phyloP scores from a whole-genome alignment of 2,329 filamentous ascomycete genomes.

The Beauveria medogensis region DNA sequence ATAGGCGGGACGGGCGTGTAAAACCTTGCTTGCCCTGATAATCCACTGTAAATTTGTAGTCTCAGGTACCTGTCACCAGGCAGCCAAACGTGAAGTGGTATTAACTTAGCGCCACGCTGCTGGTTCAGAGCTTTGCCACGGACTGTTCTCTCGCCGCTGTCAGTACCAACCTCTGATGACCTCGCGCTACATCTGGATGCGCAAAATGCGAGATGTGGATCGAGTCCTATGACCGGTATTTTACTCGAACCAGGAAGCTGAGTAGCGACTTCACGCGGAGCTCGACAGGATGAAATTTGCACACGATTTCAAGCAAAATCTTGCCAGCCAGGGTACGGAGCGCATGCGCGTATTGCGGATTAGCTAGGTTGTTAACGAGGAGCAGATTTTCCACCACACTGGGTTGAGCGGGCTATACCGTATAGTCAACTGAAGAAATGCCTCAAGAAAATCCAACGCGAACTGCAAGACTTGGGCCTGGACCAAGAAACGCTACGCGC shows the following conservation, averaged over 20 bases:
- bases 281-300: slow-evolving; percentile 69
- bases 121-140: not conserved
- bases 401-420: slow-evolving; percentile 68
- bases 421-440: slow-evolving; percentile 84
- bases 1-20: not conserved
- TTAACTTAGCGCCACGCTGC: not conserved
- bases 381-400: slow-evolving; percentile 61
- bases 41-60: not conserved
- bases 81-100: not conserved
- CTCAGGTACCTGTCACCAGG: not conserved
- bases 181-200: not conserved
- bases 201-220: not conserved
- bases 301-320: slow-evolving; percentile 62
- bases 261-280: not conserved
- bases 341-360: not conserved
- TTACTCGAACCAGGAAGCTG: not conserved
- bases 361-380: not conserved
- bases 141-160: not conserved
- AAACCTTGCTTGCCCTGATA: too few species aligned
- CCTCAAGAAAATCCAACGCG: slow-evolving; percentile 68
- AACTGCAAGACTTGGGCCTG: slow-evolving; percentile 64
- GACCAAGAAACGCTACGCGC: slow-evolving; percentile 61
- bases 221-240: not conserved
- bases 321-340: slow-evolving; percentile 50
- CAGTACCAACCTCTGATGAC: not conserved